Evolutionary conservation across 805 yeast species (phyloP), one percentile per base, ranked within the genome.

Genomic region (Wickerhamiella nectarea): DNA sequence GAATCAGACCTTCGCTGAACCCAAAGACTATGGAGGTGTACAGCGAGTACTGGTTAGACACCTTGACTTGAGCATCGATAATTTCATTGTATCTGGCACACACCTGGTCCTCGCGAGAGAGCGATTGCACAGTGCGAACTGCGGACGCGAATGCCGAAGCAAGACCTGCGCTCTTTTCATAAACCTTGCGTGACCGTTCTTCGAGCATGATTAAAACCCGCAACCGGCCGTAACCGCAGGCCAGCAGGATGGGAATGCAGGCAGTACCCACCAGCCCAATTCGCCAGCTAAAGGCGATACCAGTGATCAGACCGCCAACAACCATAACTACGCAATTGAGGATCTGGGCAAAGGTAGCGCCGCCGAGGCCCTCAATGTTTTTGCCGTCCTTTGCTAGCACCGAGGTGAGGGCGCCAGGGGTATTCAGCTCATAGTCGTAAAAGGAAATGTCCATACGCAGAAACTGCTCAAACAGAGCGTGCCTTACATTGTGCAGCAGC

Each of bases 91-190:
- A 66, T 25, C 48, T 47, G 6, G 47, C 52, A 36, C 55, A 48
- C 7, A 65, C 69, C 14, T 61, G 63, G 19, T 55, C 58, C 42
- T 65, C 69, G 8, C 69, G 59, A 12, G 69, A 64, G 34, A 65
- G 50, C 10, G 69, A 54, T 38, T 61, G 61, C 10, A 65, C 70
- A 14, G 69, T 65, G 29, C 67, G 56, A 14, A 66, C 63, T 10
- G 69, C 60, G 12, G 58, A 46, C 3, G 64, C 59, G 38, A 57
- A 62, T 44, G 64, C 66, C 38, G 66, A 55, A 3, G 69, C 69
- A 50, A 60, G 58, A 17, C 65, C 47, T 10, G 69, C 69, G 15
- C 68, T 61, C 26, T 56, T 51, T 39, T 62, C 63, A 43, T 64
- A 64, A 3, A 63, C 63, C 28, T 50, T 50, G 44, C 64, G 61